These are phyloP conservation scores for Populus hybrid DNA, from an alignment of 441 rosid species.

Conservation along the genomic window DNA sequence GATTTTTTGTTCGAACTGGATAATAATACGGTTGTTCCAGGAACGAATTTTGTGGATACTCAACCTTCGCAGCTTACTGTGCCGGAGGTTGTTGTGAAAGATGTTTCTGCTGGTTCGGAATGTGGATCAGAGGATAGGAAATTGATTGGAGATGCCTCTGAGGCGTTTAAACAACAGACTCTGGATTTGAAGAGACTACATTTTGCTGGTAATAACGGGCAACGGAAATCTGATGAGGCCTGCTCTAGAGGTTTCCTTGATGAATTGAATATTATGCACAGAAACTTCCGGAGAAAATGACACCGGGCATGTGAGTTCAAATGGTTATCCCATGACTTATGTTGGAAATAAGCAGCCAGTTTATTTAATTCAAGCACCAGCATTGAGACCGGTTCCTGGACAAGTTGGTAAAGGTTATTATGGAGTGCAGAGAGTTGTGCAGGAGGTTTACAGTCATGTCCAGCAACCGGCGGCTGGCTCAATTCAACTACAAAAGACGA, in stretches of 20 bases:
- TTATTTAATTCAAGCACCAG: constrained; percentile 38
- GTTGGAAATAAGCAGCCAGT: constrained; percentile 37
- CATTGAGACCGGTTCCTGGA: constrained; percentile 32
- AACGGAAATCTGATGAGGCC: constrained; percentile 30
- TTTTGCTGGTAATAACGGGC: constrained; percentile 26
- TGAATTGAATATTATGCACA: constrained; percentile 34
- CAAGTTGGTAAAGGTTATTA: constrained; percentile 40
- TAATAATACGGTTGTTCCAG: constrained; percentile 23
- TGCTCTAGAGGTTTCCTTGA: constrained; percentile 21
- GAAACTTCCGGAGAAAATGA: constrained; percentile 30
- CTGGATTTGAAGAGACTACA: constrained; percentile 42
- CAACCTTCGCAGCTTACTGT: constrained; percentile 16
- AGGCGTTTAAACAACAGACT: constrained; percentile 31
- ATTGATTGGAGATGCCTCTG: constrained; percentile 21
- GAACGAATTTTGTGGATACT: constrained; percentile 21
- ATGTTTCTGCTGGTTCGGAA: constrained; percentile 36
- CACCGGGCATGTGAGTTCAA: constrained; percentile 30
- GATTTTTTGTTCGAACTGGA: constrained; percentile 54
- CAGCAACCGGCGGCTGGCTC: constrained; percentile 24
- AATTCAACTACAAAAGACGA: constrained; percentile 17
- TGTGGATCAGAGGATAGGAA: constrained; percentile 43
- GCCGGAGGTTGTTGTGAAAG: constrained; percentile 27
- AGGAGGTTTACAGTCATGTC: constrained; percentile 32
- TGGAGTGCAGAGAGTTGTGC: constrained; percentile 39
- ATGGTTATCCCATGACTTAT: constrained; percentile 18